Conservation (phyloP, 2,329 filamentous ascomycete species). For the Claviceps arundinis region DNA sequence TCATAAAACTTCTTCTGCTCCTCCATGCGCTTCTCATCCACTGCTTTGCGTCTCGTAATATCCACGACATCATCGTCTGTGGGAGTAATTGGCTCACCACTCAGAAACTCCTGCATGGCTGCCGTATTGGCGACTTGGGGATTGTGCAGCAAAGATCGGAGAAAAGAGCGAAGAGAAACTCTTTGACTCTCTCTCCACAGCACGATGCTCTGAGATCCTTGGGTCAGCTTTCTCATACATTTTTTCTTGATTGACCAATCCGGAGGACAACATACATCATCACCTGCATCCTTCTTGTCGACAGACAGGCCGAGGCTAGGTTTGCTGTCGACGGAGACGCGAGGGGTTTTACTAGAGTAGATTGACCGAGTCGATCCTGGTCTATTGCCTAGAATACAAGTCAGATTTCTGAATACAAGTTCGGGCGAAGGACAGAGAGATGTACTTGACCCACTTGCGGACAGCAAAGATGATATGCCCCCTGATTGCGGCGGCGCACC, state of each 20-base stretch:
- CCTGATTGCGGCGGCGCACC: slow-evolving; percentile 16
- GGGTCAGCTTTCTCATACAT: slow-evolving; percentile 13
- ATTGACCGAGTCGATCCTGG: slow-evolving; percentile 18
- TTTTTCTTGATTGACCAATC: not conserved
- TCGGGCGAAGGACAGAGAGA: not conserved
- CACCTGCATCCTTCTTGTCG: slow-evolving; percentile 9
- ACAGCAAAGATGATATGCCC: slow-evolving; percentile 14
- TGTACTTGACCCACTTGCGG: slow-evolving; percentile 12
- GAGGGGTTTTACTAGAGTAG: slow-evolving; percentile 18
- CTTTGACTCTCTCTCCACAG: slow-evolving; percentile 82
- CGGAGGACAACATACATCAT: slow-evolving; percentile 12
- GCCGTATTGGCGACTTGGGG: slow-evolving; percentile 70
- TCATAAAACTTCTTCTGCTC: slow-evolving; percentile 94
- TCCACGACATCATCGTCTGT: slow-evolving; percentile 77
- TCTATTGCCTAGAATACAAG: not conserved
- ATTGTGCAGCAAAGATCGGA: slow-evolving; percentile 77
- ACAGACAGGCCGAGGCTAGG: slow-evolving; percentile 12
- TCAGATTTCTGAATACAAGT: not conserved
- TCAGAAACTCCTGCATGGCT: slow-evolving; percentile 75
- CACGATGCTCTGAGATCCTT: slow-evolving; percentile 31
- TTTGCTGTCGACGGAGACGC: slow-evolving; percentile 19
- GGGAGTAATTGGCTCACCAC: slow-evolving; percentile 53
- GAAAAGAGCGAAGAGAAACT: slow-evolving; percentile 78
- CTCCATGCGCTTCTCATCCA: slow-evolving; percentile 79
- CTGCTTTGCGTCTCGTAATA: slow-evolving; percentile 61